A percentile compares a stretch with the other conserved stretches of the same genome.
phyloP scores from a whole-genome alignment of 2,329 filamentous ascomycete species.

The Aureobasidium melanogenum region DNA sequence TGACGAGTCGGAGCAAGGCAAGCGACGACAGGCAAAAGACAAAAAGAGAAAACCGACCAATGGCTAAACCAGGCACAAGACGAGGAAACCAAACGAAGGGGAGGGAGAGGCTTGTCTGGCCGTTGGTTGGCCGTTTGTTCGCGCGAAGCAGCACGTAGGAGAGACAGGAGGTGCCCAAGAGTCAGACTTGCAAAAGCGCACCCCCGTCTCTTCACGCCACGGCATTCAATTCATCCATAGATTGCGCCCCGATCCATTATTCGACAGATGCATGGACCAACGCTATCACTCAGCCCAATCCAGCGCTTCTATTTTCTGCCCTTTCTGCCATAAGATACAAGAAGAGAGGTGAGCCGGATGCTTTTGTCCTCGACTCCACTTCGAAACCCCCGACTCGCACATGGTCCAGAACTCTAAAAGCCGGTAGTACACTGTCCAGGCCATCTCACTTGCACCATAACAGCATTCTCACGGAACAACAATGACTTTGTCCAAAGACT shows the following conservation, averaged over 20 bases:
- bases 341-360: not conserved
- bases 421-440: not conserved
- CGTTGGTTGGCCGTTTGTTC: slow-evolving; percentile 10
- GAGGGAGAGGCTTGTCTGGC: not conserved
- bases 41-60: not conserved
- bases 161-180: slow-evolving; percentile 9
- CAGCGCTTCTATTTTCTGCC: slow-evolving; percentile 2
- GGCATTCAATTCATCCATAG: not conserved
- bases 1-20: not conserved
- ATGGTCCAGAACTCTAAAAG: slow-evolving; percentile 6
- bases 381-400: slow-evolving; percentile 6
- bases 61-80: not conserved
- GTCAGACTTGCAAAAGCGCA: not conserved
- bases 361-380: not conserved
- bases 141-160: slow-evolving; percentile 5
- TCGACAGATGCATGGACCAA: not conserved
- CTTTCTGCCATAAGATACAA: not conserved
- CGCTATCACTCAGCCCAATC: not conserved
- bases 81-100: slow-evolving; percentile 1
- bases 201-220: not conserved
- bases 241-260: not conserved
- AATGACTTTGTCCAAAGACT: too few relatives aligned
- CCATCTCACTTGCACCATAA: not conserved
- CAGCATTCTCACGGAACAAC: not conserved
- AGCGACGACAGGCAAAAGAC: not conserved